phyloP scores from a whole-genome alignment of 2,329 filamentous ascomycete genomes.

The Colletotrichum liriopes region DNA sequence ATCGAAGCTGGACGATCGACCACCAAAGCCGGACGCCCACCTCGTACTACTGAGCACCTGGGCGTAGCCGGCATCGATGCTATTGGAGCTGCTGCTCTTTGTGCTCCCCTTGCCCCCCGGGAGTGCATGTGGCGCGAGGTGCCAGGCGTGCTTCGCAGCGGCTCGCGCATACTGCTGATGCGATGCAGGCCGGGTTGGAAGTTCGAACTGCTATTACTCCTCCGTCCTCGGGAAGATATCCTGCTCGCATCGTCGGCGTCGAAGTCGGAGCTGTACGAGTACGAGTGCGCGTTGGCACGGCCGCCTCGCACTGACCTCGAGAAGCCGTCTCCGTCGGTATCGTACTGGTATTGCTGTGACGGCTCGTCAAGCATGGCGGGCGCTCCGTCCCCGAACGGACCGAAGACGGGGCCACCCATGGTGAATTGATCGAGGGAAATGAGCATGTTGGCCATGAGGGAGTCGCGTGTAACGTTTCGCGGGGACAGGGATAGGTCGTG shows the following conservation, averaged over 20 bases:
- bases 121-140: constrained; percentile 66
- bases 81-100: constrained; percentile 79
- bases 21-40: constrained; percentile 67
- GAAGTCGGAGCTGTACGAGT: constrained; percentile 75
- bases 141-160: constrained; percentile 55
- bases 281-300: constrained; percentile 48
- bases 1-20: constrained; percentile 83
- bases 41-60: constrained; percentile 72
- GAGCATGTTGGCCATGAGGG: constrained; percentile 96
- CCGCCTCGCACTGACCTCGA: constrained; percentile 44
- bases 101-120: constrained; percentile 78
- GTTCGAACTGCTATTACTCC: constrained; percentile 87
- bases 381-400: constrained; percentile 21
- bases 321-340: constrained; percentile 38
- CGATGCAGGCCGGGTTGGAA: constrained; percentile 73
- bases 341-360: constrained; percentile 38
- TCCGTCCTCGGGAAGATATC: constrained; percentile 73
- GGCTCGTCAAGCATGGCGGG: constrained; percentile 35
- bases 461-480: constrained; percentile 85
- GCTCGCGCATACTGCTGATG: constrained; percentile 75
- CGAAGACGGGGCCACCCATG: constrained; percentile 53
- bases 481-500: constrained; percentile 90
- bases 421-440: constrained; percentile 91
- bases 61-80: constrained; percentile 75
- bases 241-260: constrained; percentile 70